Percentiles rank a stretch among this genome's conserved stretches.
These are phyloP conservation scores for Lepidium sativum DNA, from an alignment of 345 rosid species.

Conservation along the genomic window DNA sequence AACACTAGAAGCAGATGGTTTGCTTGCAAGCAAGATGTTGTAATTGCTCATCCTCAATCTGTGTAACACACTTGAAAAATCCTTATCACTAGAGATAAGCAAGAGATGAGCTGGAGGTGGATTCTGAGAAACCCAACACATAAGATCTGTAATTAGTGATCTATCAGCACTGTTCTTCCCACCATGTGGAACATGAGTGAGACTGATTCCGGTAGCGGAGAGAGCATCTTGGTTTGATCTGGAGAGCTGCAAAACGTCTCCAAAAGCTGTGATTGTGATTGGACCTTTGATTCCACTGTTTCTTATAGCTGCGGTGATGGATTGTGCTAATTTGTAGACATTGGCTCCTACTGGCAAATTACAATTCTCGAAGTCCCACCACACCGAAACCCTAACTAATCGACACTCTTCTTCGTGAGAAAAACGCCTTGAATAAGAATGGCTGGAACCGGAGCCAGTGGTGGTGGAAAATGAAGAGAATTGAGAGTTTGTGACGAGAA, in stretches of 20 bases:
- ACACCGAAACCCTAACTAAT: slow-evolving; percentile 66
- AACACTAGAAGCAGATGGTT: slow-evolving; percentile 41
- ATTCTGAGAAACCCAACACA: slow-evolving; percentile 84
- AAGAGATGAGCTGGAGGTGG: slow-evolving; percentile 97
- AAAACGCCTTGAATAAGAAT: slow-evolving; percentile 20
- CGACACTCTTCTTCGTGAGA: slow-evolving; percentile 50
- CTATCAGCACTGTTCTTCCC: slow-evolving; percentile 83
- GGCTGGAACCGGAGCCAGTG: slow-evolving; percentile 6
- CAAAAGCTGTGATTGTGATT: slow-evolving; percentile 71
- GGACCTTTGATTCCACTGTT: slow-evolving; percentile 83
- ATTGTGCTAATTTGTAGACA: slow-evolving; percentile 43
- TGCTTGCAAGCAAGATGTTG: slow-evolving; percentile 74
- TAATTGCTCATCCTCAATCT: slow-evolving; percentile 86
- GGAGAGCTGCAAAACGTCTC: slow-evolving; percentile 62
- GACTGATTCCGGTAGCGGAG: slow-evolving; percentile 63
- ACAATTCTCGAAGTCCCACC: slow-evolving; percentile 98
- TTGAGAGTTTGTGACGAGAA: slow-evolving; percentile 35
- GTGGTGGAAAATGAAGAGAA: slow-evolving; percentile 16
- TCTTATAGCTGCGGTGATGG: slow-evolving; percentile 59
- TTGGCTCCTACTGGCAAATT: slow-evolving; percentile 49
- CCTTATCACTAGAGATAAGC: slow-evolving; percentile 65
- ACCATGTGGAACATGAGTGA: slow-evolving; percentile 72
- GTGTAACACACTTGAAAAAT: slow-evolving; percentile 63
- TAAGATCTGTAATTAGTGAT: slow-evolving; percentile 61
- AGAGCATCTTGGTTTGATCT: slow-evolving; percentile 70